phyloP scores from a whole-genome alignment of 768 basidiomycete species.

The Mycena pura region DNA sequence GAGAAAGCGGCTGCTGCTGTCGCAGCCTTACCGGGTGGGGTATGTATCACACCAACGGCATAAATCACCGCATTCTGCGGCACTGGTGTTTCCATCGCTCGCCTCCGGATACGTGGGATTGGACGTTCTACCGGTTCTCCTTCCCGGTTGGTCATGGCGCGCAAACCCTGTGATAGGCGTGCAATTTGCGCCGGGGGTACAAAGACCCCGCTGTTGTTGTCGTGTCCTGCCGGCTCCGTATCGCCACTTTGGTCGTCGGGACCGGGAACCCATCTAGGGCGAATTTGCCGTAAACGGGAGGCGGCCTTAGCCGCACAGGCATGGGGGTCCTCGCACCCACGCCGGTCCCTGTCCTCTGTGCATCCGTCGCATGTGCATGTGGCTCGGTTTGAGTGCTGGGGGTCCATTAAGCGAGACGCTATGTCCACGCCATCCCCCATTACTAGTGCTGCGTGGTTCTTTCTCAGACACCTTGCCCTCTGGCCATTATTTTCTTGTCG shows the following conservation, averaged over 20 bases:
- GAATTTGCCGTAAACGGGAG: not conserved
- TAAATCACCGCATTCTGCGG: not conserved
- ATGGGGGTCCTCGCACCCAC: constrained; percentile 1
- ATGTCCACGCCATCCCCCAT: not conserved
- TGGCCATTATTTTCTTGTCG: not conserved
- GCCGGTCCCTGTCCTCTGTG: not conserved
- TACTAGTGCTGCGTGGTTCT: not conserved
- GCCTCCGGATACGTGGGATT: not conserved
- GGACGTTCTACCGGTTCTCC: too few relatives aligned
- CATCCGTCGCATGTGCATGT: not conserved
- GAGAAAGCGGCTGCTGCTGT: not conserved
- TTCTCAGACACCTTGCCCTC: not conserved
- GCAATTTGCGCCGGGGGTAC: not conserved
- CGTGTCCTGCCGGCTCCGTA: not conserved
- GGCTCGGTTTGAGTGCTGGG: not conserved
- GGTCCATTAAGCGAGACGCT: not conserved
- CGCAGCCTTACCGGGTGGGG: not conserved
- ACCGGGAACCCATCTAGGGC: not conserved
- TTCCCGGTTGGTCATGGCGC: too few relatives aligned
- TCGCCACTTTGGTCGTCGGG: not conserved
- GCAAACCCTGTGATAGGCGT: not conserved
- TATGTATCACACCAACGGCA: not conserved
- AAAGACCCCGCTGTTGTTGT: not conserved
- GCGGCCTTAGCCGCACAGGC: not conserved
- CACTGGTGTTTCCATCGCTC: not conserved